Conservation (phyloP, 2,329 filamentous ascomycete genomes). For the Diaporthe nobilis region DNA sequence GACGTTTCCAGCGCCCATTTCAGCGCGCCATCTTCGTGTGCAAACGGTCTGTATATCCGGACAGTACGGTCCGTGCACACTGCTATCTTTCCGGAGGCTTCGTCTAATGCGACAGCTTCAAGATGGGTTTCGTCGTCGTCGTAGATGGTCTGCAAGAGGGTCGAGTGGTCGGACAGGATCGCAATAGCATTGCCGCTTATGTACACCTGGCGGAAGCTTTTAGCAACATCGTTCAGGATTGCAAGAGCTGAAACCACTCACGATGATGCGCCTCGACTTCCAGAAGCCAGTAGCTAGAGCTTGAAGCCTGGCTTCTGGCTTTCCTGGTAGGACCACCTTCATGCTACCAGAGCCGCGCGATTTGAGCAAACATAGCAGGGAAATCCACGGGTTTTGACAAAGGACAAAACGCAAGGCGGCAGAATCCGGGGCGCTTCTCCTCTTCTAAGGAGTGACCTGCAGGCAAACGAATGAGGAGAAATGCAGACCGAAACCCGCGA, state of each 20-base stretch:
- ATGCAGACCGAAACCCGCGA: neutral
- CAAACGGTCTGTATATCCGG: constrained; percentile 84
- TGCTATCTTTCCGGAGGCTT: constrained; percentile 87
- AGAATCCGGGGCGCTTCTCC: constrained; percentile 1
- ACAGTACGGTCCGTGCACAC: constrained; percentile 76
- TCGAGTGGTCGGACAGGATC: constrained; percentile 81
- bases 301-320: constrained; percentile 63
- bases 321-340: constrained; percentile 64
- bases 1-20: constrained; percentile 79
- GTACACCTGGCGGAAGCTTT: constrained; percentile 74
- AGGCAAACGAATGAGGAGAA: neutral
- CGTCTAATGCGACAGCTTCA: constrained; percentile 85
- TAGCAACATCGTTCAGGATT: neutral
- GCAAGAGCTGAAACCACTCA: constrained; percentile 45
- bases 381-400: neutral
- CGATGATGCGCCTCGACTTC: constrained; percentile 55
- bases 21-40: constrained; percentile 77
- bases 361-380: constrained; percentile 39
- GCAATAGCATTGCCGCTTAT: constrained; percentile 91
- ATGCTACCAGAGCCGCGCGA: constrained; percentile 51
- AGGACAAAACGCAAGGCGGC: neutral
- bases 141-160: constrained; percentile 91
- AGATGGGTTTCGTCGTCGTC: constrained; percentile 79
- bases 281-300: constrained; percentile 63
- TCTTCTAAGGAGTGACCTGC: constrained; percentile 8